These are phyloP conservation scores for Fusarium bactridioides DNA, from an alignment of 2,329 filamentous ascomycete species.

Conservation along the genomic window DNA sequence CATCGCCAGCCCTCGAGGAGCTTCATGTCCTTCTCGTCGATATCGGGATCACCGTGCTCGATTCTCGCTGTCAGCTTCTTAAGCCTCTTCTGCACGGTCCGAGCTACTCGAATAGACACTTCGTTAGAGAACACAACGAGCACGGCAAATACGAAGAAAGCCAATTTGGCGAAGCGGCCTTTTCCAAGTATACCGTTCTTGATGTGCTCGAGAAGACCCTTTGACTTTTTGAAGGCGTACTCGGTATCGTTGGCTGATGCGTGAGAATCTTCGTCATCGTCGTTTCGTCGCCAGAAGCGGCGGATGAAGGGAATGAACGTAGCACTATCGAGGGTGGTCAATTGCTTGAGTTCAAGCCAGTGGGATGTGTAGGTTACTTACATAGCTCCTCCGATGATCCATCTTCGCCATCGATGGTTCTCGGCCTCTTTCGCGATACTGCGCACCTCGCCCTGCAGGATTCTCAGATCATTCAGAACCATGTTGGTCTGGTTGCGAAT, in stretches of 20 bases:
- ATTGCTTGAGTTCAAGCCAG: neutral
- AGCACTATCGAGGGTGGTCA: constrained; percentile 48
- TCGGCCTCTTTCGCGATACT: constrained; percentile 55
- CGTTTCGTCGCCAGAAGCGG: constrained; percentile 57
- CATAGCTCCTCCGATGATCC: constrained; percentile 61
- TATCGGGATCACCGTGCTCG: constrained; percentile 55
- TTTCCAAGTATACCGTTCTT: constrained; percentile 54
- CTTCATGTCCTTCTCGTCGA: constrained; percentile 59
- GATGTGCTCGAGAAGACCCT: constrained; percentile 59
- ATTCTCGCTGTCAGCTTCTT: constrained; percentile 57
- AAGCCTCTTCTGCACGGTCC: constrained; percentile 59
- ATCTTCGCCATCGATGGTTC: constrained; percentile 60
- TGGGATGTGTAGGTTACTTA: constrained; percentile 45
- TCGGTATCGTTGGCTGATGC: constrained; percentile 61
- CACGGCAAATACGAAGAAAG: constrained; percentile 64
- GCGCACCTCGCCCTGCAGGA: constrained; percentile 54
- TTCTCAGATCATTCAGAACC: constrained; percentile 55
- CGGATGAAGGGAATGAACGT: constrained; percentile 62
- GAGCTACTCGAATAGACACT: constrained; percentile 62
- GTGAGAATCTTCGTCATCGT: constrained; percentile 49
- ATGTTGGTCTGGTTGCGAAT: constrained; percentile 53
- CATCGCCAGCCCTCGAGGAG: constrained; percentile 64
- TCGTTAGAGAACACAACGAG: constrained; percentile 68
- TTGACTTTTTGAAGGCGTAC: constrained; percentile 63
- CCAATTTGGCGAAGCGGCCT: constrained; percentile 57